Conservation (phyloP, 2,329 filamentous ascomycete species). For the Penicillium sp. region DNA sequence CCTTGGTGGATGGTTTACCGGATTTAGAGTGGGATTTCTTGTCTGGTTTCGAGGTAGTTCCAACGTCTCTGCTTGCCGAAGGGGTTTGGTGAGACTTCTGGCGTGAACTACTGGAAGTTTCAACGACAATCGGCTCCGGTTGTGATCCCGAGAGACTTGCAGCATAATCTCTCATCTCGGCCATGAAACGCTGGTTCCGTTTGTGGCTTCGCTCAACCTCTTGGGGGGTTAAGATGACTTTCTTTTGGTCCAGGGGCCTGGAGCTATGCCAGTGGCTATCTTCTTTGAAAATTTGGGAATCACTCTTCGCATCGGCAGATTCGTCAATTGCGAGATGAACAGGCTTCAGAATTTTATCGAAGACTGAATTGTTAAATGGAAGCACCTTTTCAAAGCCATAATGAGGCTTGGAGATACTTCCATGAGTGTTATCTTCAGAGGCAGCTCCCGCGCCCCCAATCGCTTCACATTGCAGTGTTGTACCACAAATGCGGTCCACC, state of each 20-base stretch:
- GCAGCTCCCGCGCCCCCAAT: not conserved
- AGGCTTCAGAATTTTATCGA: slow-evolving; percentile 29
- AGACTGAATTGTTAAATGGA: slow-evolving; percentile 30
- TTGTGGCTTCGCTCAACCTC: slow-evolving; percentile 23
- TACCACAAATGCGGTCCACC: slow-evolving; percentile 6
- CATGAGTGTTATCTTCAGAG: not conserved
- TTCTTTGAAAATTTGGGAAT: slow-evolving; percentile 20
- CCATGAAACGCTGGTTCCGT: slow-evolving; percentile 64
- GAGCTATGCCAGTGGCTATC: slow-evolving; percentile 39
- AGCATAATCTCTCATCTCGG: slow-evolving; percentile 67
- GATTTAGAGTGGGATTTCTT: not conserved
- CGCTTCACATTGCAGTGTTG: not conserved
- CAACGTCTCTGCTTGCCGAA: not conserved
- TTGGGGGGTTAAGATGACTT: slow-evolving; percentile 11
- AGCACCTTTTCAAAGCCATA: slow-evolving; percentile 9
- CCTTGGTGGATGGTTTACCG: not conserved
- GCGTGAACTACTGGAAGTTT: not conserved
- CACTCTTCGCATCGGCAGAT: slow-evolving; percentile 3
- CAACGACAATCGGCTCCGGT: slow-evolving; percentile 10
- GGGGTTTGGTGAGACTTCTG: not conserved
- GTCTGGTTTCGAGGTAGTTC: not conserved
- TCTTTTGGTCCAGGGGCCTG: slow-evolving; percentile 29
- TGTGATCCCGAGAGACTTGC: slow-evolving; percentile 59
- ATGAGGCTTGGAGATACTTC: not conserved
- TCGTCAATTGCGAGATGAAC: slow-evolving; percentile 24